Percentiles rank a stretch among this genome's conserved stretches.
Evolutionary conservation across 495 filamentous ascomycete species (phyloP).

Genomic region (Xylaria sp.): DNA sequence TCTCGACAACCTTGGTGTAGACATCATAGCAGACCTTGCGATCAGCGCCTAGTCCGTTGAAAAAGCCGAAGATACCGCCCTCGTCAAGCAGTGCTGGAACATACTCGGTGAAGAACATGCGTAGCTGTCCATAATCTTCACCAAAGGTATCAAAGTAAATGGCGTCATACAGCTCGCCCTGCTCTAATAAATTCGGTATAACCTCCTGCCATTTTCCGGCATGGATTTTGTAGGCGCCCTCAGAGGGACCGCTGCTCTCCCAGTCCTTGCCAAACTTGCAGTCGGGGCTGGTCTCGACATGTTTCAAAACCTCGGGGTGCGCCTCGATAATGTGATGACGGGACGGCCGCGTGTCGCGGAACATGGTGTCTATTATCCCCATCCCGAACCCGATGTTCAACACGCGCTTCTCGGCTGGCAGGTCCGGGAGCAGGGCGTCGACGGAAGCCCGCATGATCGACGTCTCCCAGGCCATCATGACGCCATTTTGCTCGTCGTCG

Average conservation of each 20-base stretch:
- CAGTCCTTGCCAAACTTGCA: constrained; percentile 55
- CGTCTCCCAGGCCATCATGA: constrained; percentile 98
- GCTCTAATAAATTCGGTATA: constrained; percentile 70
- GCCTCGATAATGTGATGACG: constrained; percentile 91
- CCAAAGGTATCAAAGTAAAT: constrained; percentile 99
- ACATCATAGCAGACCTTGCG: constrained; percentile 93
- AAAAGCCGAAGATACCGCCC: constrained; percentile 85
- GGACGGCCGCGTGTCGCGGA: constrained; percentile 71
- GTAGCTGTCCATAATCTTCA: constrained; percentile 85
- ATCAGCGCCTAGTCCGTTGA: constrained; percentile 95
- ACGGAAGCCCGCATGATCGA: constrained; percentile 86
- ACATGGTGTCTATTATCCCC: constrained; percentile 91
- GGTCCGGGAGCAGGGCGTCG: constrained; percentile 48
- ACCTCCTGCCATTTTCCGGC: constrained; percentile 84
- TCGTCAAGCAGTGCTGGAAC: constrained; percentile 78
- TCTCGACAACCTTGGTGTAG: constrained; percentile 88
- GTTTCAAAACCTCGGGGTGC: constrained; percentile 78
- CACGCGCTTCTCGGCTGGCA: constrained; percentile 65
- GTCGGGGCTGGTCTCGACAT: constrained; percentile 57
- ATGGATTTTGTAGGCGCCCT: constrained; percentile 54
- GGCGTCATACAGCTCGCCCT: constrained; percentile 79
- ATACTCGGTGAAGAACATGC: constrained; percentile 86
- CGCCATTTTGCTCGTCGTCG: constrained; percentile 81
- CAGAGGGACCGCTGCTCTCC: constrained; percentile 48
- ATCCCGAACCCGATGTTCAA: constrained; percentile 96